Evolutionary conservation across 1,284 basidiomycete species (phyloP).

Genomic region (Pisolithus thermaeus): DNA sequence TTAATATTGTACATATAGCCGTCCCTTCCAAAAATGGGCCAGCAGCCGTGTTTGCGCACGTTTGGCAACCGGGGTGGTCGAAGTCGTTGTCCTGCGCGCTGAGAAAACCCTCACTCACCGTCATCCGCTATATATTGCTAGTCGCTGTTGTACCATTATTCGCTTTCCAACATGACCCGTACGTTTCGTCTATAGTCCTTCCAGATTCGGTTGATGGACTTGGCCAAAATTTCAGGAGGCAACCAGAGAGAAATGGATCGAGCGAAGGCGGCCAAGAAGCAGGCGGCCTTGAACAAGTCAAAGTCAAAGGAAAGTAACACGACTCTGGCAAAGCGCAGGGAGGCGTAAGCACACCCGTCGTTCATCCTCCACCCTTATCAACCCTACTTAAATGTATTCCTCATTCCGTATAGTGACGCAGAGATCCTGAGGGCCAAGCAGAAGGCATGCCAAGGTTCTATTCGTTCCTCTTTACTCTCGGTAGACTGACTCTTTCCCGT

Average conservation of each 20-base stretch:
- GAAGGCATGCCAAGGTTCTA: slow-evolving; percentile 42
- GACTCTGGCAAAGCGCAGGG: slow-evolving; percentile 61
- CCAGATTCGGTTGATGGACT: too few relatives aligned
- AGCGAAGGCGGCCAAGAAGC: slow-evolving; percentile 67
- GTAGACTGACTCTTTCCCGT: slow-evolving; percentile 5
- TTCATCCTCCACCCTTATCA: slow-evolving; percentile 10
- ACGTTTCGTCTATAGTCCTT: slow-evolving; percentile 20
- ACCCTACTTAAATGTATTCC: slow-evolving; percentile 16
- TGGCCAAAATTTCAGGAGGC: slow-evolving; percentile 45
- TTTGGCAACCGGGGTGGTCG: slow-evolving; percentile 11
- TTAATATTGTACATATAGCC: too few relatives aligned
- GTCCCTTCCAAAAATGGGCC: background rate
- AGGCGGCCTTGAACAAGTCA: slow-evolving; percentile 40
- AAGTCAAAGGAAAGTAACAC: slow-evolving; percentile 66
- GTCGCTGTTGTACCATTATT: slow-evolving; percentile 5
- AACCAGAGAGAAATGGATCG: slow-evolving; percentile 77
- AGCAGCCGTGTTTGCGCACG: slow-evolving; percentile 19
- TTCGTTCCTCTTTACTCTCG: slow-evolving; percentile 2
- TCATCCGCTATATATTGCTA: too few relatives aligned
- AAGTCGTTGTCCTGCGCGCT: too few relatives aligned
- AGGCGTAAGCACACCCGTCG: slow-evolving; percentile 50
- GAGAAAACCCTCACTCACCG: too few relatives aligned
- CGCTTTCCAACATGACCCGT: slow-evolving; percentile 43
- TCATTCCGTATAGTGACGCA: slow-evolving; percentile 53
- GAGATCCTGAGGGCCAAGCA: slow-evolving; percentile 70